These are phyloP conservation scores for Saccharomyces hybrid DNA, from an alignment of 1,139 yeast genomes.

Conservation along the genomic window DNA sequence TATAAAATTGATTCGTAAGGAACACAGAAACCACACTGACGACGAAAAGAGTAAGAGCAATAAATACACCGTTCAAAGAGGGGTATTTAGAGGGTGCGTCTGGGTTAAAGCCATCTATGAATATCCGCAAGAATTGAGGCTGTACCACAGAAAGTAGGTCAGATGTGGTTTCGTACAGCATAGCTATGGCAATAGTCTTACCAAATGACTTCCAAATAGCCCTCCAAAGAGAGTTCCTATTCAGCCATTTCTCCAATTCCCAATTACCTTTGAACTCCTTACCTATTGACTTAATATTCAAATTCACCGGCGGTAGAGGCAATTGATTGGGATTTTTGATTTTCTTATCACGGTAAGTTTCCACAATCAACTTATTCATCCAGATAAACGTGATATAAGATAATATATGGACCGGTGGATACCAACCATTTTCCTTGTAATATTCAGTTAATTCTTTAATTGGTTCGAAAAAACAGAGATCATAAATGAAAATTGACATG, in stretches of 20 bases:
- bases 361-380: constrained; percentile 51
- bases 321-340: constrained; percentile 45
- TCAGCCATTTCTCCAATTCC: constrained; percentile 33
- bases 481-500: constrained; percentile 35
- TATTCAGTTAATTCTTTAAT: constrained; percentile 39
- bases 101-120: constrained; percentile 42
- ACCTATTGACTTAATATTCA: constrained; percentile 39
- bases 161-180: constrained; percentile 40
- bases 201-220: constrained; percentile 48
- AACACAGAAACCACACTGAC: constrained; percentile 42
- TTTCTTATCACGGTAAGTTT: constrained; percentile 41
- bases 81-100: constrained; percentile 31
- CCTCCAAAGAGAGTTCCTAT: constrained; percentile 35
- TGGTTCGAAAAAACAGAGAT: constrained; percentile 39
- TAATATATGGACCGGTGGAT: constrained; percentile 40
- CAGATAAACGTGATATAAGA: constrained; percentile 50
- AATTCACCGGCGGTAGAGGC: constrained; percentile 46
- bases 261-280: constrained; percentile 33
- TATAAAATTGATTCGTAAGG: constrained; percentile 45
- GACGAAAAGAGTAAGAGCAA: constrained; percentile 45
- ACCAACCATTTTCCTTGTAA: constrained; percentile 30
- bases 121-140: constrained; percentile 48
- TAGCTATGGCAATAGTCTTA: constrained; percentile 36
- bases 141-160: constrained; percentile 43
- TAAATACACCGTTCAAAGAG: constrained; percentile 43